Evolutionary conservation across 371 early-diverging fungal species (phyloP).

Genomic region (Entomophthora muscae): DNA sequence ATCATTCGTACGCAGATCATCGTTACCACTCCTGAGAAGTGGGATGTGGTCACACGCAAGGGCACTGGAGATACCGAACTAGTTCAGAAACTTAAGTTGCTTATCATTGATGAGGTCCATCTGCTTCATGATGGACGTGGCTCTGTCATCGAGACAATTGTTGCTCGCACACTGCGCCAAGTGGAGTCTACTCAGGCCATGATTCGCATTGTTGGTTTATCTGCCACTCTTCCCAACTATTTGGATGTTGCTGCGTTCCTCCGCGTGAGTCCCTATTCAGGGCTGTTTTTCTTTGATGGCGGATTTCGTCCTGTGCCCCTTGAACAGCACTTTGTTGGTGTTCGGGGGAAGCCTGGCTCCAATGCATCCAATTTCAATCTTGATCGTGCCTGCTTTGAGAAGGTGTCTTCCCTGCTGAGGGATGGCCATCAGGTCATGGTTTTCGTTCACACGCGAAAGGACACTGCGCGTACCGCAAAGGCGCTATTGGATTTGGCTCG

Average conservation of each 20-base stretch:
- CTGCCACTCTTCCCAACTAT: slow-evolving; percentile 99
- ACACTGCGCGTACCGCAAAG: slow-evolving; percentile 84
- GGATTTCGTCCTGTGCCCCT: slow-evolving; percentile 91
- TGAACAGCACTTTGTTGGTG: slow-evolving; percentile 85
- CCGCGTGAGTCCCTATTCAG: slow-evolving; percentile 76
- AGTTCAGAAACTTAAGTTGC: slow-evolving; percentile 63
- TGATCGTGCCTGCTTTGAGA: slow-evolving; percentile 75
- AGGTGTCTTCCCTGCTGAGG: slow-evolving; percentile 36
- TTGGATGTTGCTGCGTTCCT: slow-evolving; percentile 93
- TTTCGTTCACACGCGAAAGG: slow-evolving; percentile 95
- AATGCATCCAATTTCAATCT: slow-evolving; percentile 38
- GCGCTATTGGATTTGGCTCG: slow-evolving; percentile 58
- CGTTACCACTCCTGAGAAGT: slow-evolving; percentile 99
- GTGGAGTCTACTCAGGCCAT: slow-evolving; percentile 80
- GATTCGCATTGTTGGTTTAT: slow-evolving; percentile 96
- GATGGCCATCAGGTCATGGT: slow-evolving; percentile 95
- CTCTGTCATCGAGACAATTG: slow-evolving; percentile 92
- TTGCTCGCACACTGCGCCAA: slow-evolving; percentile 88
- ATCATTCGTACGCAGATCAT: slow-evolving; percentile 86
- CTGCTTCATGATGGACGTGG: slow-evolving; percentile 97
- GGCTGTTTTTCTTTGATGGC: slow-evolving; percentile 90
- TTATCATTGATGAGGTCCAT: slow-evolving; percentile 99
- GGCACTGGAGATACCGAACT: slow-evolving; percentile 79
- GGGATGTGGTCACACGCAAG: slow-evolving; percentile 98
- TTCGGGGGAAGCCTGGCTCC: slow-evolving; percentile 75